These are phyloP conservation scores for Berberis thunbergii DNA, from an alignment of 164 flowering plant species.

Conservation along the genomic window DNA sequence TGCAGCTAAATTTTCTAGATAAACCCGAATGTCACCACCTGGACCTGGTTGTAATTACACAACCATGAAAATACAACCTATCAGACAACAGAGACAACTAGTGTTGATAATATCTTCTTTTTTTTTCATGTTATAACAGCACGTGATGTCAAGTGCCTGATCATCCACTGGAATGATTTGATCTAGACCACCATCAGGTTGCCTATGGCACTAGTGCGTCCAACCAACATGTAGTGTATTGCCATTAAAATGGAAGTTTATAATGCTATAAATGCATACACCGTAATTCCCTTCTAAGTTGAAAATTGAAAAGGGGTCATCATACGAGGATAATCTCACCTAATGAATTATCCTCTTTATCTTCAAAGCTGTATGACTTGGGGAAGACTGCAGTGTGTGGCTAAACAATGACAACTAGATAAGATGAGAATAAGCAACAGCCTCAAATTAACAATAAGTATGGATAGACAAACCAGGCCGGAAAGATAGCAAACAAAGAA, in stretches of 20 bases:
- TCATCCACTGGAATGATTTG: too few species aligned
- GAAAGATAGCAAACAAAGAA: background rate
- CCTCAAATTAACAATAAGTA: background rate
- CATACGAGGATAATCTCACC: conserved; percentile 35
- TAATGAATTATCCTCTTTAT: conserved; percentile 46
- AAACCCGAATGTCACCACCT: conserved; percentile 72
- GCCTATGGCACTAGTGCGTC: background rate
- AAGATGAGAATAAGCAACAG: background rate
- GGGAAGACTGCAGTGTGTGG: conserved; percentile 74
- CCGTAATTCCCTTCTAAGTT: background rate
- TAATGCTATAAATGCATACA: background rate
- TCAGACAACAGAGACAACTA: background rate
- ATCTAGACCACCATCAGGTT: too few species aligned
- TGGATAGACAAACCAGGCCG: conserved; percentile 15
- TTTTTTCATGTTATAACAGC: background rate
- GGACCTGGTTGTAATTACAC: conserved; percentile 31
- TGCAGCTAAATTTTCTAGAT: conserved; percentile 44
- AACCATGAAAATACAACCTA: background rate
- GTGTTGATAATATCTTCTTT: background rate
- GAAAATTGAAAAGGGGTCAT: background rate
- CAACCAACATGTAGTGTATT: background rate
- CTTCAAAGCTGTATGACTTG: conserved; percentile 33
- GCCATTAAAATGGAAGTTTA: background rate
- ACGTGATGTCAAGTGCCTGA: too few species aligned
- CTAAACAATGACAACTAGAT: conserved; percentile 39